These are phyloP conservation scores for Talinum fruticosum DNA, from an alignment of 148 eudicot species.

Conservation along the genomic window DNA sequence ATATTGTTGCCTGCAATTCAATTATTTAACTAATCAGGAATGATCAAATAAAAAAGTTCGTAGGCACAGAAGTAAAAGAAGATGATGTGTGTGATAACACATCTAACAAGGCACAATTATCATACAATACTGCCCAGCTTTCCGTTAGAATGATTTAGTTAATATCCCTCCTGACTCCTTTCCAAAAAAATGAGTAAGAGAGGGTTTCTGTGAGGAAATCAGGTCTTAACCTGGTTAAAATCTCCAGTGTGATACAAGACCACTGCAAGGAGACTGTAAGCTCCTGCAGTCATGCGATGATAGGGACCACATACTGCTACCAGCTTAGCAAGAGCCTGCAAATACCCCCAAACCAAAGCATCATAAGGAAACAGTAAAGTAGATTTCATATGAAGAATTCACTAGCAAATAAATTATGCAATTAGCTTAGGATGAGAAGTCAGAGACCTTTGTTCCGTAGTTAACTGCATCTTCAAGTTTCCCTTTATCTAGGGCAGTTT, in stretches of 20 bases:
- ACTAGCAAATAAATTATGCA: background rate
- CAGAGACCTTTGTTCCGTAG: conserved; percentile 91
- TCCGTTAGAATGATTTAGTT: background rate
- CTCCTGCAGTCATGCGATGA: conserved; percentile 99
- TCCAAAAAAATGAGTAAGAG: background rate
- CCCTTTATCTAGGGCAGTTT: conserved; percentile 98
- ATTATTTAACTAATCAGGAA: conserved; percentile 15
- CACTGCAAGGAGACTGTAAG: conserved; percentile 98
- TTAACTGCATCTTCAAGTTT: conserved; percentile 99
- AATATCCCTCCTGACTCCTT: conserved; percentile 6
- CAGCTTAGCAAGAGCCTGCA: conserved; percentile 95
- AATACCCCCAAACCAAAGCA: conserved; percentile 16
- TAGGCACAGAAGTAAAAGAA: background rate
- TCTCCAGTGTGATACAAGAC: conserved; percentile 99
- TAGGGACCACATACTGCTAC: conserved; percentile 99
- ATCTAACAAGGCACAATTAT: background rate
- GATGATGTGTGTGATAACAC: background rate
- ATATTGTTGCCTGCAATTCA: conserved; percentile 83
- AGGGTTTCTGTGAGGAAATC: background rate
- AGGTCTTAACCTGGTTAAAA: conserved; percentile 81
- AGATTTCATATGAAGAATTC: background rate
- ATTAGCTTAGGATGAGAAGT: conserved; percentile 1
- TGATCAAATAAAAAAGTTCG: background rate
- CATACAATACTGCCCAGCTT: background rate
- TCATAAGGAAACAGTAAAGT: background rate